These are phyloP conservation scores for Darksidea phi DNA, from an alignment of 495 filamentous ascomycete genomes.

Conservation along the genomic window DNA sequence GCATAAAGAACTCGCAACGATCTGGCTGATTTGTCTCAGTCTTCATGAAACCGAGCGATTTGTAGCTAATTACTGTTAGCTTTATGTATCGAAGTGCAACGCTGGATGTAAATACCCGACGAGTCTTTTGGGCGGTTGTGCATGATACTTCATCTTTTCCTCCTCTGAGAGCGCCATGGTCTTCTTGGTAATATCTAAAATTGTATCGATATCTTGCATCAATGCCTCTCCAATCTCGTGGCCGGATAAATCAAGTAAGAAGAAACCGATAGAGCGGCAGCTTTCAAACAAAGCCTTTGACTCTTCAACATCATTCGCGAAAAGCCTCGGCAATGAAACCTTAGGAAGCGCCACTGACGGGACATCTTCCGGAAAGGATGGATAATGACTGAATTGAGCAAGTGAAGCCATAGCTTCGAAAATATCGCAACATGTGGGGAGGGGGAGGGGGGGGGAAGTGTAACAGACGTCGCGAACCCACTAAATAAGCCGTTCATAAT, in stretches of 20 bases:
- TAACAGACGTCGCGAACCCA: too few relatives aligned
- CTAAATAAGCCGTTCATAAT: too few relatives aligned
- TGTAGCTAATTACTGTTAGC: background rate
- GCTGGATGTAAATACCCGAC: too few relatives aligned
- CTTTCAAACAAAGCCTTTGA: background rate
- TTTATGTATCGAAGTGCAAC: background rate
- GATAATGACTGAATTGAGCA: too few relatives aligned
- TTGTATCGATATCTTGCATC: background rate
- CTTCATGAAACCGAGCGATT: too few relatives aligned
- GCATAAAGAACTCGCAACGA: too few relatives aligned
- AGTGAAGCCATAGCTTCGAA: too few relatives aligned
- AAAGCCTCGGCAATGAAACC: background rate
- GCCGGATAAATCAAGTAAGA: background rate
- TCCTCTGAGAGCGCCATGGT: background rate
- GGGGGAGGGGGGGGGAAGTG: too few relatives aligned
- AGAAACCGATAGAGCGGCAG: background rate
- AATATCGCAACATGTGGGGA: too few relatives aligned
- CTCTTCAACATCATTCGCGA: background rate
- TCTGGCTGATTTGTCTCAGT: too few relatives aligned
- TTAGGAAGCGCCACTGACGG: background rate
- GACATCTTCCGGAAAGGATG: background rate
- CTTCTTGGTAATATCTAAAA: background rate
- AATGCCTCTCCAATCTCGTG: background rate
- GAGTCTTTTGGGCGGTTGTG: background rate
- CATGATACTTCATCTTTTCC: conserved; percentile 5